Evolutionary conservation across 352 stramenopile species (phyloP).

Genomic region (Pythium monospermum): DNA sequence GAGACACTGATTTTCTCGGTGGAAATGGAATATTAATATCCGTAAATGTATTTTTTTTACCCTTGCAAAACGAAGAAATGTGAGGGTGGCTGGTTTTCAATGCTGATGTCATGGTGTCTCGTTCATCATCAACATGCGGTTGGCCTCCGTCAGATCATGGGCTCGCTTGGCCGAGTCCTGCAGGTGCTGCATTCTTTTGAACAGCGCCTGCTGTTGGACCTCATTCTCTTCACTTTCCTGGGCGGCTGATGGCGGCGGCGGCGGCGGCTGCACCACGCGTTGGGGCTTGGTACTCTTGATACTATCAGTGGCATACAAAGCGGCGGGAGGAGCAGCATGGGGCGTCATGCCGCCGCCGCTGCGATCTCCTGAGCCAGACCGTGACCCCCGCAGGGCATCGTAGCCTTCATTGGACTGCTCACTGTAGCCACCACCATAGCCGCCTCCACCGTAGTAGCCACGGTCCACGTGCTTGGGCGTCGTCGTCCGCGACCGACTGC

Average conservation of each 20-base stretch:
- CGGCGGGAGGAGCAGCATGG: neutral
- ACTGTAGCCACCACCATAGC: neutral
- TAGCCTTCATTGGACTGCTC: neutral
- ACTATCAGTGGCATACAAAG: no score
- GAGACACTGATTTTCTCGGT: no score
- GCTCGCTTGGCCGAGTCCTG: conserved; percentile 6
- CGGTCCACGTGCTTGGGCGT: neutral
- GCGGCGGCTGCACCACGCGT: no score
- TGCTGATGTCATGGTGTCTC: neutral
- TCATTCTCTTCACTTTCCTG: neutral
- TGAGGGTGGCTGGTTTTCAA: no score
- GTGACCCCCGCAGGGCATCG: neutral
- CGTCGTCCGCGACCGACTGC: no score
- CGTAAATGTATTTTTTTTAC: no score
- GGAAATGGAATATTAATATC: no score
- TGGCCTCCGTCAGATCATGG: conserved; percentile 8
- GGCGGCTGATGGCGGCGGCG: neutral
- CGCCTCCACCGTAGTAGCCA: neutral
- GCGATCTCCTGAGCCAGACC: no score
- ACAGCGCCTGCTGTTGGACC: conserved; percentile 10
- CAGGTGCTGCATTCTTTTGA: conserved; percentile 8
- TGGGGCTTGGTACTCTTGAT: no score
- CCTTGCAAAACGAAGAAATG: no score
- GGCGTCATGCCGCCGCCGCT: neutral
- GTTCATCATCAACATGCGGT: neutral